Percentiles rank a stretch among this genome's conserved stretches.
Evolutionary conservation across 768 basidiomycete genomes (phyloP).

Genomic region (Tylopilus rubrobrunneus): DNA sequence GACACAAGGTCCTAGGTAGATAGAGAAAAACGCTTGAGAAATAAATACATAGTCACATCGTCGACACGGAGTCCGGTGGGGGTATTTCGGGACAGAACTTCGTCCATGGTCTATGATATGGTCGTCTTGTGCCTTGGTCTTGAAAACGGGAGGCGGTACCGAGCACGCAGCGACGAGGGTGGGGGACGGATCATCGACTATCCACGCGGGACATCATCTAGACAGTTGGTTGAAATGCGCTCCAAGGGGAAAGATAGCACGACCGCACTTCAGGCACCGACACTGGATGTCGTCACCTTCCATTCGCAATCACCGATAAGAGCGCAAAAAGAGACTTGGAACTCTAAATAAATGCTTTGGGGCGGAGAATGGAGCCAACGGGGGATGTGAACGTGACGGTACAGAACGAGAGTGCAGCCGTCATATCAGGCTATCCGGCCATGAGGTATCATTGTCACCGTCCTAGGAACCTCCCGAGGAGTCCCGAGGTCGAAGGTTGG

Average conservation of each 20-base stretch:
- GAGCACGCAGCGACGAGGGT: not conserved
- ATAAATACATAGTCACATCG: not conserved
- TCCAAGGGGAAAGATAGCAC: too few relatives aligned
- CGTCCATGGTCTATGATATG: not conserved
- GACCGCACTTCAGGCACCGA: not conserved
- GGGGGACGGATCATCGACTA: not conserved
- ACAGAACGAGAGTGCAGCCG: too few relatives aligned
- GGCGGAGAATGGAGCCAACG: not conserved
- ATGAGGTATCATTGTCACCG: conserved; percentile 8
- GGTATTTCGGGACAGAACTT: too few relatives aligned
- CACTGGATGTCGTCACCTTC: not conserved
- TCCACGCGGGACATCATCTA: too few relatives aligned
- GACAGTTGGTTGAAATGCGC: too few relatives aligned
- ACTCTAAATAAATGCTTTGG: not conserved
- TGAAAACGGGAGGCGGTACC: not conserved
- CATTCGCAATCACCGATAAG: not conserved
- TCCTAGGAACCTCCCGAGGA: conserved; percentile 23
- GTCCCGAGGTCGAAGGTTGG: conserved; percentile 7
- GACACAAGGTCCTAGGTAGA: too few relatives aligned
- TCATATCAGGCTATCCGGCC: too few relatives aligned
- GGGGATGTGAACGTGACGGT: too few relatives aligned
- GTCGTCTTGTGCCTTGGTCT: not conserved
- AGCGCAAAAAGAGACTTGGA: not conserved
- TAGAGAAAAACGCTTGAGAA: not conserved
- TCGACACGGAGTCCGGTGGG: too few relatives aligned